Evolutionary conservation across 345 rosid species (phyloP), one percentile per base, ranked within the genome.

Genomic region (Heritiera fomes): DNA sequence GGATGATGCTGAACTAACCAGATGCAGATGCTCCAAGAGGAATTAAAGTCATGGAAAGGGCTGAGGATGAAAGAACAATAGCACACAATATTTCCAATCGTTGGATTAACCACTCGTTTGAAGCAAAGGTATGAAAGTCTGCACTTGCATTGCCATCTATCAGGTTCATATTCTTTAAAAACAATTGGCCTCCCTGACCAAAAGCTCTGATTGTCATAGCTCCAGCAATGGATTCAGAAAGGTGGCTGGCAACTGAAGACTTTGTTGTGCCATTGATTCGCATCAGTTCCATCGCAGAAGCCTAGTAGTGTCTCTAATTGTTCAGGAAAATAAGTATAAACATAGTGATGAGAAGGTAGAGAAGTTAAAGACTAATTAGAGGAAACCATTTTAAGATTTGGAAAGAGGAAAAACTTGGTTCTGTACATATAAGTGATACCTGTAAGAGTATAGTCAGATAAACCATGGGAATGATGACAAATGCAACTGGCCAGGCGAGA

Each of bases 201-300:
- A 87, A 89, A 41, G 92, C 95, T 78, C 95, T 82, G 56, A 91
- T 91, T 34, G 91, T 88, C 83, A 87, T 77, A 67, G 81, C 85
- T 63, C 92, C 93, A 8, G 90, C 86, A 28, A 88, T 83, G 69
- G 93, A 88, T 84, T 91, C 95, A 6, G 93, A 85, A 7, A 89
- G 66, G 77, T 89, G 82, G 82, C 89, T 89, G 41, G 91, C 88
- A 9, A 88, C 80, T 2, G 73, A 73, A 17, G 93, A 88, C 83
- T 84, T 89, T 13, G 92, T 89, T 6, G 93, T 91, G 66, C 93
- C 93, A 63, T 84, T 85, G 5, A 89, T 83, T 75, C 92, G 83
- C 91, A 86, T 84, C 61, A 91, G 60, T 82, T 91, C 95, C 72
- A 85, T 89, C 2, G 91, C 83, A 38, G 88, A 76, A 75, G 89